A percentile compares a stretch with the other conserved stretches of the same genome.
Conservation (phyloP, 2,329 filamentous ascomycete genomes). For the Xylariaceae sp. region DNA sequence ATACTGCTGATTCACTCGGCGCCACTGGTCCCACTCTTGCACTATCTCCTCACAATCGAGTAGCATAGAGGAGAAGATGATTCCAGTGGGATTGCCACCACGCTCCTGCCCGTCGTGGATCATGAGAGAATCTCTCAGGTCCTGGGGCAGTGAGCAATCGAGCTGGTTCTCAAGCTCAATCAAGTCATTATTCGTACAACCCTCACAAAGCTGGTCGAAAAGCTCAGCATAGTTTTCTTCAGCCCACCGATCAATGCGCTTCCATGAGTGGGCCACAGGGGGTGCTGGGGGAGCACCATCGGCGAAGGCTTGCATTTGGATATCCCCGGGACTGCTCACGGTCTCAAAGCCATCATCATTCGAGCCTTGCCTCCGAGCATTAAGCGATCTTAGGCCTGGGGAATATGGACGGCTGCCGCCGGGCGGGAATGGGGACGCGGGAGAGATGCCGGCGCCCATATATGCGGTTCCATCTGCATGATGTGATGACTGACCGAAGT, state of each 20-base stretch:
- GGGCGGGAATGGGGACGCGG: slow-evolving; percentile 43
- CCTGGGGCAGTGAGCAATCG: slow-evolving; percentile 87
- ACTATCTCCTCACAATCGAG: slow-evolving; percentile 97
- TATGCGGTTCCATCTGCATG: slow-evolving; percentile 57
- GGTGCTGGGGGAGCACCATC: slow-evolving; percentile 88
- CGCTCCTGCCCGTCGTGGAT: slow-evolving; percentile 97
- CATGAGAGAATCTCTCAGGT: slow-evolving; percentile 86
- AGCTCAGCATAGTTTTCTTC: slow-evolving; percentile 95
- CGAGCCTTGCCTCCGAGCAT: slow-evolving; percentile 58
- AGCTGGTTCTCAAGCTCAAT: slow-evolving; percentile 96
- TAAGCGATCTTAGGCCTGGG: slow-evolving; percentile 78
- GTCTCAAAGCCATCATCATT: slow-evolving; percentile 66
- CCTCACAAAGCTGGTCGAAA: slow-evolving; percentile 87
- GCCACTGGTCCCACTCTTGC: slow-evolving; percentile 97
- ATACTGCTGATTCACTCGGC: slow-evolving; percentile 86
- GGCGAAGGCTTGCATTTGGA: slow-evolving; percentile 93
- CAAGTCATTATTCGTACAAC: slow-evolving; percentile 87
- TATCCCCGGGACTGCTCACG: slow-evolving; percentile 68
- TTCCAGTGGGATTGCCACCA: slow-evolving; percentile 82
- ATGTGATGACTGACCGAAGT: slow-evolving; percentile 51
- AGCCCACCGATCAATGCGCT: slow-evolving; percentile 86
- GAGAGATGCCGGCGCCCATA: slow-evolving; percentile 47
- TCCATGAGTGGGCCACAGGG: slow-evolving; percentile 85
- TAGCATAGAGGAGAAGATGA: slow-evolving; percentile 91
- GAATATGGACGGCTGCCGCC: slow-evolving; percentile 74